Evolutionary conservation across 768 basidiomycete genomes (phyloP).

Genomic region (Lepiota brunneoincarnata): DNA sequence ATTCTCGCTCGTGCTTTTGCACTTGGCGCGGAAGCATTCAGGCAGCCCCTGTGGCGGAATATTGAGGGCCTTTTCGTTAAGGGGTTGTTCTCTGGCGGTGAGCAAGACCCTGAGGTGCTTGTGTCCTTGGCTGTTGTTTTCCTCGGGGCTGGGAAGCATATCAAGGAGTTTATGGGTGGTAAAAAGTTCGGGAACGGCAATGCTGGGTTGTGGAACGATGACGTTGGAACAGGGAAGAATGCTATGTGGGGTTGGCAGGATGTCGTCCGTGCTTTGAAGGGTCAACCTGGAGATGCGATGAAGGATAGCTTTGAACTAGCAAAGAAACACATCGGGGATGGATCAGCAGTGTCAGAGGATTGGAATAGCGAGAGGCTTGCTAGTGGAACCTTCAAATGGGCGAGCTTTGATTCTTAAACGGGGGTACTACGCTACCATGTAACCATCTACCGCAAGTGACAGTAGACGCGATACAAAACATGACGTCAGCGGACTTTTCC

Average conservation of each 20-base stretch:
- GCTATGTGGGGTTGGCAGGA: slow-evolving; percentile 16
- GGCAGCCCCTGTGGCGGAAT: slow-evolving; percentile 13
- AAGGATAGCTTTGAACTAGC: slow-evolving; percentile 11
- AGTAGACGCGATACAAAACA: too few relatives aligned
- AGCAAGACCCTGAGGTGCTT: slow-evolving; percentile 14
- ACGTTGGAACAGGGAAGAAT: slow-evolving; percentile 10
- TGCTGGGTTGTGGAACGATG: slow-evolving; percentile 16
- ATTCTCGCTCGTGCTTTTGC: slow-evolving; percentile 16
- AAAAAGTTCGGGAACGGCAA: slow-evolving; percentile 11
- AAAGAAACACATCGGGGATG: slow-evolving; percentile 11
- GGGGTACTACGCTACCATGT: too few relatives aligned
- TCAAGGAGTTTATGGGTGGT: slow-evolving; percentile 11
- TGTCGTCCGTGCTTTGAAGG: slow-evolving; percentile 9
- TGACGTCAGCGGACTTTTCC: too few relatives aligned
- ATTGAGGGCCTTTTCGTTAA: slow-evolving; percentile 16
- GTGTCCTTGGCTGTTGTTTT: slow-evolving; percentile 13
- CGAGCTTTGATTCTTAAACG: background rate
- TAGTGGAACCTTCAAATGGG: slow-evolving; percentile 11
- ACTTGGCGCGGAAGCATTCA: slow-evolving; percentile 4
- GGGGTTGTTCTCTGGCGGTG: slow-evolving; percentile 13
- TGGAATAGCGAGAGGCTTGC: slow-evolving; percentile 14
- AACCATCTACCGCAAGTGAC: too few relatives aligned
- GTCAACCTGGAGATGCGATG: slow-evolving; percentile 5
- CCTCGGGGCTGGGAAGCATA: slow-evolving; percentile 15
- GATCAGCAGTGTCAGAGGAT: background rate